Percentiles rank a stretch among this genome's conserved stretches.
Evolutionary conservation across 768 basidiomycete species (phyloP).

Genomic region (Cystoderma amianthinum): DNA sequence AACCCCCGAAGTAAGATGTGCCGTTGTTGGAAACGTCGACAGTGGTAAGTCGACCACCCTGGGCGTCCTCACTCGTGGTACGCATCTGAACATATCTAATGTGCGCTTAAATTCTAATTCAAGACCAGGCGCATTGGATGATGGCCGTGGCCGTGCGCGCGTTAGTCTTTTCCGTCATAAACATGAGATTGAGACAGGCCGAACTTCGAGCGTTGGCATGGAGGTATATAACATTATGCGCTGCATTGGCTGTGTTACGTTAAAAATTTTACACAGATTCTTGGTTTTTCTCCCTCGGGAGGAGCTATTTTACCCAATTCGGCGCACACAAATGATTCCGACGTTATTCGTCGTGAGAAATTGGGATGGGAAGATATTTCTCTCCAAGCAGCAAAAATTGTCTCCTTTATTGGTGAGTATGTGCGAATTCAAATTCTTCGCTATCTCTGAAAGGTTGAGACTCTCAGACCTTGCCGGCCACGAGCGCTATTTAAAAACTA

Average conservation of each 20-base stretch:
- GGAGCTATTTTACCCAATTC: conserved; percentile 71
- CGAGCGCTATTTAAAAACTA: conserved; percentile 89
- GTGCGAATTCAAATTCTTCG: background rate
- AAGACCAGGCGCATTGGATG: conserved; percentile 62
- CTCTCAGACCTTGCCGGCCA: conserved; percentile 86
- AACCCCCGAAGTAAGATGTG: conserved; percentile 91
- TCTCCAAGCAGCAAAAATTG: conserved; percentile 80
- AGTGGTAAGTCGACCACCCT: conserved; percentile 93
- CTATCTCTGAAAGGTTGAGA: background rate
- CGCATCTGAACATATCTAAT: conserved; percentile 2
- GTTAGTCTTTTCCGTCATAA: conserved; percentile 93
- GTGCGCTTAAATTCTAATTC: conserved; percentile 5
- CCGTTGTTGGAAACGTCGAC: conserved; percentile 93
- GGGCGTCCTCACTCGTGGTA: conserved; percentile 92
- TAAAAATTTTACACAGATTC: conserved; percentile 44
- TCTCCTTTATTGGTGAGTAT: conserved; percentile 78
- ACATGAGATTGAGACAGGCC: conserved; percentile 93
- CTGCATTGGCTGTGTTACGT: background rate
- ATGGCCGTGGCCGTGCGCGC: conserved; percentile 76
- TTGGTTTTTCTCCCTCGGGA: conserved; percentile 80
- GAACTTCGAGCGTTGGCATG: conserved; percentile 95
- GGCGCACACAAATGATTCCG: conserved; percentile 47
- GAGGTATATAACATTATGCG: conserved; percentile 57
- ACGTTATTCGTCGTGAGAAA: conserved; percentile 73
- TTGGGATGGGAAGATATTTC: conserved; percentile 96